Base-by-base conservation (phyloP, 108 stramenopile species). In the Cyclotella sp. region DNA sequence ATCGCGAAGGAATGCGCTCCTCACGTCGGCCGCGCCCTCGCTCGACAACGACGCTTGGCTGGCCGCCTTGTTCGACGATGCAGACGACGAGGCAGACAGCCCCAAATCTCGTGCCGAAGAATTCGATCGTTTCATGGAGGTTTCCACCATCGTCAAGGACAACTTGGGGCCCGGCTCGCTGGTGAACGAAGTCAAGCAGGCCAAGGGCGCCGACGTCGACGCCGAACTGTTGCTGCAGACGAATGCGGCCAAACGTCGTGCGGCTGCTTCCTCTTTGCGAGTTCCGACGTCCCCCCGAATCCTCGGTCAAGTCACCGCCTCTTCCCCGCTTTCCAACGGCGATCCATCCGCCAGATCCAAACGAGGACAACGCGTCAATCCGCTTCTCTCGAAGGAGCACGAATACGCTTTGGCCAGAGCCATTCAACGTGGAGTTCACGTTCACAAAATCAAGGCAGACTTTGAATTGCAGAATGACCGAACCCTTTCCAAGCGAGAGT, bases 331-430 rank as follows among this genome's bases (percentile, higher is more conserved):
- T 22, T 27, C 45, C 44, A 8, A 19, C 49, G 49, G 16, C 49
- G 19, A 51, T 16, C 14, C 70, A 15, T 46, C 27, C 22, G 39
- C 27, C 64, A 22, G 18, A 34, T 34, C 34, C 34, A 34, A 34
- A 6, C 34, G 34, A 34, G 34, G 34, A 34, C 34, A 34, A 34
- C 34, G 34, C 34, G 34, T 51, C 47, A 49, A 49, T 34, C 53
- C 39, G 27, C 70, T 63, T 27, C 63, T 93, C 26, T 85, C 83
- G 6, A 86, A 84, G 0, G 91, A 95, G 60, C 73, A 91, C 73
- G 94, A 95, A 63, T 85, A 91, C 52, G 79, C 82, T 55, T 77
- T 95, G 12, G 90, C 85, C 49, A 79, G 71, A 0, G 88, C 88
- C 53, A 93, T 95, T 69, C 92, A 92, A 72, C 27, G 63, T 40